Evolutionary conservation across 2,329 filamentous ascomycete species (phyloP).

Genomic region (Colletotrichum liaoningense): DNA sequence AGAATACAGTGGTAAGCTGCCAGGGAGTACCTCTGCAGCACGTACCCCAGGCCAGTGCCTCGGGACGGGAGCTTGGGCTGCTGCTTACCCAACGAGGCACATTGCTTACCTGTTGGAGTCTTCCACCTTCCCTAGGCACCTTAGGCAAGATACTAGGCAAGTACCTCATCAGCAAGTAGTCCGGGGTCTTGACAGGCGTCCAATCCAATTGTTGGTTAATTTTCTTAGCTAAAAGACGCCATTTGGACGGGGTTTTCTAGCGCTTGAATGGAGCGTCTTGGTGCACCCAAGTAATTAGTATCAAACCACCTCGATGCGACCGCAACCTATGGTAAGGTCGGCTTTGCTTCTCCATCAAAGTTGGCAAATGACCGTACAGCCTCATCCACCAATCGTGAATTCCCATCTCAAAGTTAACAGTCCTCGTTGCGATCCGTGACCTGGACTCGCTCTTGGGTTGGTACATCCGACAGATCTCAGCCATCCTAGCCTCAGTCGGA

Average conservation of each 20-base stretch:
- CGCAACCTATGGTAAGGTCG: background rate
- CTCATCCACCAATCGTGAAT: background rate
- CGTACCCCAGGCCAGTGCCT: background rate
- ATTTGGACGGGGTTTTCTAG: background rate
- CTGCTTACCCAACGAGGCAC: constrained; percentile 2
- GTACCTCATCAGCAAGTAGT: background rate
- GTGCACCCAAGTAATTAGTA: background rate
- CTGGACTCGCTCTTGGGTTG: background rate
- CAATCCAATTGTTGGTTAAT: background rate
- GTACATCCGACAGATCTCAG: background rate
- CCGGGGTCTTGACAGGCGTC: background rate
- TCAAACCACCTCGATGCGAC: background rate
- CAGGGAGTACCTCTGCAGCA: background rate
- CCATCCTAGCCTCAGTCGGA: too few species aligned
- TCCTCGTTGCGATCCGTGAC: background rate
- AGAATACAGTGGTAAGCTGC: too few species aligned
- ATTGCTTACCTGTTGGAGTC: too few species aligned
- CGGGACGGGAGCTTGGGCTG: constrained; percentile 26
- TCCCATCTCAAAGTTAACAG: background rate
- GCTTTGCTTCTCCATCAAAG: background rate
- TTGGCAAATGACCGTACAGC: background rate
- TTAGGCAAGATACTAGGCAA: too few species aligned
- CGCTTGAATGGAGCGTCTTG: background rate
- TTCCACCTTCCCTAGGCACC: too few species aligned
- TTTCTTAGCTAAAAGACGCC: background rate